Evolutionary conservation across 257 asterid genomes (phyloP).

Genomic region (Solanum piurae): DNA sequence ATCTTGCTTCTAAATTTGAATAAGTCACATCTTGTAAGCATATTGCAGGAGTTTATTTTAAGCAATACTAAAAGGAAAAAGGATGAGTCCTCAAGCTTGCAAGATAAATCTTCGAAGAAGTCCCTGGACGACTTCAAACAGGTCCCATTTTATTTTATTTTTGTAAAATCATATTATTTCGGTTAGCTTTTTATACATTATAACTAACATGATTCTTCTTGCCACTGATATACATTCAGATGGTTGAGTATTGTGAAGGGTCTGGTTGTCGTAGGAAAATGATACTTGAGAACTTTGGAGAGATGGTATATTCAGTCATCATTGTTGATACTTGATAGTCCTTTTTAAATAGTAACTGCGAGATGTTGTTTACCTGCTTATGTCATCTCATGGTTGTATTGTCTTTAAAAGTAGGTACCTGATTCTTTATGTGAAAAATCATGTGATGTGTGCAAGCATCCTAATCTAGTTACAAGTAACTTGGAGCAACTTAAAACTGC

Average conservation of each 20-base stretch:
- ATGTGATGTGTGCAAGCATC: conserved; percentile 82
- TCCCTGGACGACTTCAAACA: conserved; percentile 53
- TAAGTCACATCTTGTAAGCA: conserved; percentile 5
- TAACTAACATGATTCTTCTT: background rate
- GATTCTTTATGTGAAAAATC: conserved; percentile 60
- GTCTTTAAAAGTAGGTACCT: conserved; percentile 48
- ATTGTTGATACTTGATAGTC: background rate
- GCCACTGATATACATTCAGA: conserved; percentile 35
- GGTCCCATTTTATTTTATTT: conserved; percentile 15
- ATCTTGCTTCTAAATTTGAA: background rate
- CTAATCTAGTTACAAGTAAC: conserved; percentile 55
- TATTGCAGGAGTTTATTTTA: conserved; percentile 71
- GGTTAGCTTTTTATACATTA: background rate
- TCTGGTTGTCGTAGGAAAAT: conserved; percentile 85
- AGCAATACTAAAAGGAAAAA: conserved; percentile 52
- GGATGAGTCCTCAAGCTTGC: conserved; percentile 40
- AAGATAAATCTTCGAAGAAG: conserved; percentile 55
- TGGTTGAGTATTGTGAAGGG: conserved; percentile 81
- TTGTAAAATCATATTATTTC: background rate
- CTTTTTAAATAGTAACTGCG: background rate
- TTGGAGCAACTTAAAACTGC: conserved; percentile 59
- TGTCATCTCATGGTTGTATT: conserved; percentile 4
- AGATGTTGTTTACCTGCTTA: conserved; percentile 1
- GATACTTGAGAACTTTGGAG: conserved; percentile 87
- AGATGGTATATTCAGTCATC: conserved; percentile 41